phyloP scores from a whole-genome alignment of 768 basidiomycete genomes.

The Lactarius hengduanensis region DNA sequence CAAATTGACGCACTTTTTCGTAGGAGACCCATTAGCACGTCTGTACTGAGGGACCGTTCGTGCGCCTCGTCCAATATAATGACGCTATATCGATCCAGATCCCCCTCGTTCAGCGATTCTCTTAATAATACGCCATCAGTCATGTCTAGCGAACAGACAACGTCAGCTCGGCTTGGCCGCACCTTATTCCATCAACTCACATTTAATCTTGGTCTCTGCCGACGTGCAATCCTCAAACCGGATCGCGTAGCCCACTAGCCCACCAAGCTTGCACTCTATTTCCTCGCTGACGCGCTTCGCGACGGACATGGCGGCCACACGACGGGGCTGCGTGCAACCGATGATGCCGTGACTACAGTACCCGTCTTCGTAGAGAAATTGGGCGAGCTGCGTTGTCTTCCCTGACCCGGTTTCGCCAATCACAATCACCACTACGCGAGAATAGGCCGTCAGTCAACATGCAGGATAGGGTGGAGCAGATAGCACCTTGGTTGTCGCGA shows the following conservation, averaged over 20 bases:
- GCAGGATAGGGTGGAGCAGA: slow-evolving; percentile 18
- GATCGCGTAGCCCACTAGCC: slow-evolving; percentile 93
- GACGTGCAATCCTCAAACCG: slow-evolving; percentile 98
- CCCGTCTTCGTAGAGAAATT: slow-evolving; percentile 97
- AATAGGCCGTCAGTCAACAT: slow-evolving; percentile 1
- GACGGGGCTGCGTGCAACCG: slow-evolving; percentile 96
- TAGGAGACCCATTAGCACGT: slow-evolving; percentile 95
- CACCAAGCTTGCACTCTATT: slow-evolving; percentile 96
- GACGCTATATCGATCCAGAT: slow-evolving; percentile 93
- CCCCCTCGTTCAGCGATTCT: slow-evolving; percentile 98
- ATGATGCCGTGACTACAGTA: slow-evolving; percentile 88
- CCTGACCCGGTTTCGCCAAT: slow-evolving; percentile 99
- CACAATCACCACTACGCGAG: slow-evolving; percentile 74
- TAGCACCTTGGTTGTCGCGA: slow-evolving; percentile 89
- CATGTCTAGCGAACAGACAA: slow-evolving; percentile 64
- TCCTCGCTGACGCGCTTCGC: slow-evolving; percentile 99
- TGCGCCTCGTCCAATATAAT: slow-evolving; percentile 99
- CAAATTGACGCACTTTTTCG: slow-evolving; percentile 71
- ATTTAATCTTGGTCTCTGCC: slow-evolving; percentile 94
- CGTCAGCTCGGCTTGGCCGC: background rate
- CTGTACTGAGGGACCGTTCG: slow-evolving; percentile 95
- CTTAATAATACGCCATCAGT: slow-evolving; percentile 98
- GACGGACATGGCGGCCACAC: slow-evolving; percentile 99
- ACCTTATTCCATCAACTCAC: slow-evolving; percentile 45
- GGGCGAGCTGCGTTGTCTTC: slow-evolving; percentile 94